Percentiles rank a stretch among this genome's conserved stretches.
Conservation (phyloP, 768 basidiomycete species). For the Amylocystis lapponica region DNA sequence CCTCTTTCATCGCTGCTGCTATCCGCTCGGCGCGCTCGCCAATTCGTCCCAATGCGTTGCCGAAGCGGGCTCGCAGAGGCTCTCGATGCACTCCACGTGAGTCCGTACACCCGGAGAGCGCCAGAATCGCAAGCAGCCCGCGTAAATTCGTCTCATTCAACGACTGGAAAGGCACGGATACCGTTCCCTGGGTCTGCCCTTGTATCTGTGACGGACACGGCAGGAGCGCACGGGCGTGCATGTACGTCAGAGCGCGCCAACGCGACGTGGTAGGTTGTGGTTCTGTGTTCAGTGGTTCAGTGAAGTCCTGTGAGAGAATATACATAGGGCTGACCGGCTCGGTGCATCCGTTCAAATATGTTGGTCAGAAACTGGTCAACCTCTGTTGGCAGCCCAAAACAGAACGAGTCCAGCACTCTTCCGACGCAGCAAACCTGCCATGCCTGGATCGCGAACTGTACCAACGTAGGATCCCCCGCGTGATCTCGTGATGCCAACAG, state of each 20-base stretch:
- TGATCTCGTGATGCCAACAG: constrained; percentile 24
- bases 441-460: constrained; percentile 33
- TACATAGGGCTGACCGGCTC: constrained; percentile 21
- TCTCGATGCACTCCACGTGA: constrained; percentile 22
- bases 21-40: constrained; percentile 23
- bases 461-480: constrained; percentile 27
- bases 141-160: constrained; percentile 20
- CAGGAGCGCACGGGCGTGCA: constrained; percentile 21
- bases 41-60: constrained; percentile 22
- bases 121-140: constrained; percentile 29
- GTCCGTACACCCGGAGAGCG: constrained; percentile 26
- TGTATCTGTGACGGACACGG: constrained; percentile 11
- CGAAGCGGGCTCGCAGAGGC: constrained; percentile 25
- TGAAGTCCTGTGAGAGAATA: neutral
- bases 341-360: constrained; percentile 28
- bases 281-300: constrained; percentile 16
- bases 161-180: constrained; percentile 9
- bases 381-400: constrained; percentile 25
- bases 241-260: constrained; percentile 31
- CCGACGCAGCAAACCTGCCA: constrained; percentile 30
- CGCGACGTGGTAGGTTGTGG: constrained; percentile 30
- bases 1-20: constrained; percentile 23
- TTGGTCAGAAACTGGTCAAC: constrained; percentile 22
- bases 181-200: constrained; percentile 5
- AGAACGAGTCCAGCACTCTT: constrained; percentile 27